These are phyloP conservation scores for Exophiala mesophila DNA, from an alignment of 2,329 filamentous ascomycete species.

Conservation along the genomic window DNA sequence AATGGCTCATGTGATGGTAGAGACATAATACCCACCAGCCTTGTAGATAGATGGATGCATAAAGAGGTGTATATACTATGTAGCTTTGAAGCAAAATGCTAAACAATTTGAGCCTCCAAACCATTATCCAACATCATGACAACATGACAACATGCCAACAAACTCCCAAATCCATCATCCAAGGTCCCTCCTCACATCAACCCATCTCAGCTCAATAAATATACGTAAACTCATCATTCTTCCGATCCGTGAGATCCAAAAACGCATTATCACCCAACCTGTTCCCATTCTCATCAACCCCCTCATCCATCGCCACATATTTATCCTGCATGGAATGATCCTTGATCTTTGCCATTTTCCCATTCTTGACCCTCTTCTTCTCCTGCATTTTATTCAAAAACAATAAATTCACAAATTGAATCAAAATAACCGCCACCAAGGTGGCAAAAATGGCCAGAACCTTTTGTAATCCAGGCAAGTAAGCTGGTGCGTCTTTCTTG, in stretches of 20 bases:
- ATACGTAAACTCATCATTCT: slow-evolving; percentile 60
- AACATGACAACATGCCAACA: too few species aligned
- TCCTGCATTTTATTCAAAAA: slow-evolving; percentile 55
- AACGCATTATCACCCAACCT: slow-evolving; percentile 34
- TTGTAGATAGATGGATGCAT: too few species aligned
- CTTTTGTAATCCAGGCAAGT: slow-evolving; percentile 53
- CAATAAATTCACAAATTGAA: slow-evolving; percentile 53
- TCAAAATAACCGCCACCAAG: slow-evolving; percentile 47
- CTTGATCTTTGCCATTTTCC: slow-evolving; percentile 56
- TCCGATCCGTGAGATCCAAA: slow-evolving; percentile 58
- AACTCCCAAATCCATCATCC: too few species aligned
- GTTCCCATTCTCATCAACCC: slow-evolving; percentile 24
- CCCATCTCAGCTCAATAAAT: slow-evolving; percentile 25
- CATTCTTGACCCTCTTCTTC: slow-evolving; percentile 51
- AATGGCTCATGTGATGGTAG: too few species aligned
- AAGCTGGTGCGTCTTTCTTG: slow-evolving; percentile 53
- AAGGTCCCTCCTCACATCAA: too few species aligned
- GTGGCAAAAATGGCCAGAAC: slow-evolving; percentile 53
- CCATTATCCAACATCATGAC: too few species aligned
- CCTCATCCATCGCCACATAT: slow-evolving; percentile 37
- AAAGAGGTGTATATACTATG: too few species aligned
- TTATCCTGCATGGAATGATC: slow-evolving; percentile 57
- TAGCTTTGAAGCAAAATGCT: too few species aligned
- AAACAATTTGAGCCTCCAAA: too few species aligned
- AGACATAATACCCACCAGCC: too few species aligned